Conservation (phyloP, 768 basidiomycete species). For the Chlorophyllum brunneum region DNA sequence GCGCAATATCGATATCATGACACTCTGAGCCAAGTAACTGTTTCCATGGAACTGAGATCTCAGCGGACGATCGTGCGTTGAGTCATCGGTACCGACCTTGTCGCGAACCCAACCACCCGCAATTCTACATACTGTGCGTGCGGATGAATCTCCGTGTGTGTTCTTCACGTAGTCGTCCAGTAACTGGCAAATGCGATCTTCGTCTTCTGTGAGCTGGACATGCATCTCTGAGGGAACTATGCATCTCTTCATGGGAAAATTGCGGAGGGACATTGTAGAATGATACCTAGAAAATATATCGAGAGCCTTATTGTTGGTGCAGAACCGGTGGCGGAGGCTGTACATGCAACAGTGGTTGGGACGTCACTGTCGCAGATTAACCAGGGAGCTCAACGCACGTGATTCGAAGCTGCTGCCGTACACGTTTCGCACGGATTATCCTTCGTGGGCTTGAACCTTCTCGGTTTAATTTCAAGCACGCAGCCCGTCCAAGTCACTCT, state of each 20-base stretch:
- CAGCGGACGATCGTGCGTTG: not conserved
- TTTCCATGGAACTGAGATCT: conserved; percentile 8
- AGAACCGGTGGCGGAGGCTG: not conserved
- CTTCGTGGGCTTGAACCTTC: conserved; percentile 8
- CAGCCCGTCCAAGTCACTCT: conserved; percentile 8
- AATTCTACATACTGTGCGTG: conserved; percentile 73
- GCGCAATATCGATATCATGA: conserved; percentile 92
- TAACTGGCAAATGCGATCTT: conserved; percentile 68
- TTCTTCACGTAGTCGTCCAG: conserved; percentile 72
- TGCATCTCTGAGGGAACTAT: conserved; percentile 24
- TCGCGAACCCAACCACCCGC: conserved; percentile 99
- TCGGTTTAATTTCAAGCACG: conserved; percentile 17
- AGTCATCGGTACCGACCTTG: conserved; percentile 54
- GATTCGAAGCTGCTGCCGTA: no score
- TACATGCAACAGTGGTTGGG: conserved; percentile 10
- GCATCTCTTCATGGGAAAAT: conserved; percentile 15
- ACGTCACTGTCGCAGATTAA: not conserved
- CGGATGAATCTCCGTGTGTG: conserved; percentile 47
- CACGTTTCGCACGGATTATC: conserved; percentile 14
- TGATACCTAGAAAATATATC: not conserved
- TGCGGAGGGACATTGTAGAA: conserved; percentile 18
- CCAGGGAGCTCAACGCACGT: no score
- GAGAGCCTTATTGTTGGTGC: not conserved
- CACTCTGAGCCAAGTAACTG: conserved; percentile 80
- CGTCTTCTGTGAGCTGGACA: conserved; percentile 61